Conservation (phyloP, 371 early-diverging fungal genomes). For the Sporodiniella umbellata region DNA sequence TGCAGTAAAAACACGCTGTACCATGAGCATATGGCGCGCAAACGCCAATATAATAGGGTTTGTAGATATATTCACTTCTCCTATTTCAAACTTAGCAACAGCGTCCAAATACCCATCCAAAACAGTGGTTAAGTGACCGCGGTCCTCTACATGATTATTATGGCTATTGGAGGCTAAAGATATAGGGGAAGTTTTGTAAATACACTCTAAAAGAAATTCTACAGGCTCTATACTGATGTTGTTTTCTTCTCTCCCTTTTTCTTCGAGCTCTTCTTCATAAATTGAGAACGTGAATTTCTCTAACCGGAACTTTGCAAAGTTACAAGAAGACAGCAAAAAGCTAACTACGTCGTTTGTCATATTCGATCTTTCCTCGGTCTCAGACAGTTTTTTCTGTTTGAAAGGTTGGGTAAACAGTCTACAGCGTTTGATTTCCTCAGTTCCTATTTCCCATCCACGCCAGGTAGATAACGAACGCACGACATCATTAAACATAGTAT, state of each 20-base stretch:
- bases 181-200: slow-evolving; percentile 30
- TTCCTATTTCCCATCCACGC: slow-evolving; percentile 67
- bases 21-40: slow-evolving; percentile 66
- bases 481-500: slow-evolving; percentile 49
- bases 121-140: not conserved
- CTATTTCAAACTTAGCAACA: slow-evolving; percentile 44
- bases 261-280: slow-evolving; percentile 40
- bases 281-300: slow-evolving; percentile 37
- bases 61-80: slow-evolving; percentile 44
- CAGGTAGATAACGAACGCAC: slow-evolving; percentile 55
- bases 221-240: slow-evolving; percentile 28
- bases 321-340: slow-evolving; percentile 35
- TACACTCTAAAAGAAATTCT: slow-evolving; percentile 29
- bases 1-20: slow-evolving; percentile 67
- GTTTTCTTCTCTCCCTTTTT: slow-evolving; percentile 33
- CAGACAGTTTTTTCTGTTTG: slow-evolving; percentile 14
- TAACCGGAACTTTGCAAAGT: slow-evolving; percentile 32
- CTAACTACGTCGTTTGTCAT: slow-evolving; percentile 23
- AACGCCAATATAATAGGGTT: slow-evolving; percentile 73
- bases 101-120: slow-evolving; percentile 54
- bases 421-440: slow-evolving; percentile 39
- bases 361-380: not conserved
- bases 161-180: slow-evolving; percentile 3
- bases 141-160: slow-evolving; percentile 19
- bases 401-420: slow-evolving; percentile 57